phyloP scores from a whole-genome alignment of 2,329 filamentous ascomycete genomes.

The Bimuria novae-zelandiae region DNA sequence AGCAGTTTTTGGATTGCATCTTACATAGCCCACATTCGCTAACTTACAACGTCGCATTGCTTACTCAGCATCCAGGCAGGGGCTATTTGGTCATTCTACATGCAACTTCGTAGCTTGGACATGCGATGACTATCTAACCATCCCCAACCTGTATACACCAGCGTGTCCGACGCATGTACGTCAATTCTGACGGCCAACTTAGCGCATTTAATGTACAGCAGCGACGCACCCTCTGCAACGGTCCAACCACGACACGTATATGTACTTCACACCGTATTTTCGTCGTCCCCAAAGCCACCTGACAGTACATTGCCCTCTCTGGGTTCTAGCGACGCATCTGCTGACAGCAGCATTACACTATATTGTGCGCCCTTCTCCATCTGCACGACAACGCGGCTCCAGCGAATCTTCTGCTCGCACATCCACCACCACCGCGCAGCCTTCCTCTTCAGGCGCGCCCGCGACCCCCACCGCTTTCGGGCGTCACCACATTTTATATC shows the following conservation, averaged over 20 bases:
- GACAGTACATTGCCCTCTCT: neutral
- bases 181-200: neutral
- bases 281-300: neutral
- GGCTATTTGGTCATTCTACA: no score
- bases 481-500: no score
- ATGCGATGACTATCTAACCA: no score
- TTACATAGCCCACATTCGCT: no score
- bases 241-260: slow-evolving; percentile 32
- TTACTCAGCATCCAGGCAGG: no score
- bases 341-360: slow-evolving; percentile 16
- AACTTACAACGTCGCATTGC: no score
- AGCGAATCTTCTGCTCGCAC: slow-evolving; percentile 4
- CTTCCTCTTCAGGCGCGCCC: slow-evolving; percentile 6
- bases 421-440: slow-evolving; percentile 4
- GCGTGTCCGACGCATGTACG: no score
- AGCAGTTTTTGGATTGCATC: no score
- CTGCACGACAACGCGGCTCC: slow-evolving; percentile 15
- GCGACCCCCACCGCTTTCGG: neutral
- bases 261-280: slow-evolving; percentile 29
- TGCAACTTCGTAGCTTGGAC: no score
- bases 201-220: neutral
- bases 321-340: slow-evolving; percentile 4
- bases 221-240: neutral
- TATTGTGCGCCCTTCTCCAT: slow-evolving; percentile 28
- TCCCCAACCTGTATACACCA: no score